These are phyloP conservation scores for Dactylis glomerata DNA, from an alignment of 176 grass and related monocot genomes.

Conservation along the genomic window DNA sequence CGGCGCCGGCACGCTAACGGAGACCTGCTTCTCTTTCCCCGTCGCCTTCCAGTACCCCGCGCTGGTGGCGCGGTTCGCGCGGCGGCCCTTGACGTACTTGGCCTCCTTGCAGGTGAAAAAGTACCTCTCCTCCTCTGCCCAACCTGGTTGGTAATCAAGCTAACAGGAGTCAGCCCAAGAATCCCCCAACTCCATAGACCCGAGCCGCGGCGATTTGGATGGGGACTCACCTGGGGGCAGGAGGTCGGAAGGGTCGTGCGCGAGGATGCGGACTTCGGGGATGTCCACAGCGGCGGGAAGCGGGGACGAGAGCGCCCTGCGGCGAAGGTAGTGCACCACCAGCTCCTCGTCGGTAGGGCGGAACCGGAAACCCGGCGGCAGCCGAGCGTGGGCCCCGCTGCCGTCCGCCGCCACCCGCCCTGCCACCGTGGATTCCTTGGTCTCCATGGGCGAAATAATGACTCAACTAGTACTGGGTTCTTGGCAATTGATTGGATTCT, in stretches of 20 bases:
- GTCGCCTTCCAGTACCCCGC: constrained; percentile 54
- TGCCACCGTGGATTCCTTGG: constrained; percentile 10
- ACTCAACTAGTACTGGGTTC: not conserved
- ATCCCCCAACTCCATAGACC: not conserved
- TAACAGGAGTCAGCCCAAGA: not conserved
- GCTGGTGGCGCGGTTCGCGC: constrained; percentile 1
- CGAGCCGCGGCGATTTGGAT: not conserved
- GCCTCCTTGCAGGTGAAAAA: constrained; percentile 39
- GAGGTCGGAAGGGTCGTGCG: constrained; percentile 63
- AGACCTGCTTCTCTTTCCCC: constrained; percentile 32
- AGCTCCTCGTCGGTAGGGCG: constrained; percentile 70
- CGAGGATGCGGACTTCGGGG: constrained; percentile 61
- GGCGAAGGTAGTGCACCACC: constrained; percentile 67
- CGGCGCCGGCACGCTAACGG: not conserved
- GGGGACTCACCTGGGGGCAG: constrained; percentile 33
- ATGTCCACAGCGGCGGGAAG: constrained; percentile 59
- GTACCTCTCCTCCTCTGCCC: constrained; percentile 36
- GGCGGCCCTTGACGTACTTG: not conserved
- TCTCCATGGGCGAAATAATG: not conserved
- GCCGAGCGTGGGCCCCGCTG: not conserved
- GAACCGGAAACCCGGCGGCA: constrained; percentile 73
- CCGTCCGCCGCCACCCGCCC: not conserved
- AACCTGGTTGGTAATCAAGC: constrained; percentile 12
- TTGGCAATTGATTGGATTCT: not conserved
- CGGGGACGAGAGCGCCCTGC: constrained; percentile 42